These are phyloP conservation scores for Prunus mira DNA, from an alignment of 306 rosid species.

Conservation along the genomic window DNA sequence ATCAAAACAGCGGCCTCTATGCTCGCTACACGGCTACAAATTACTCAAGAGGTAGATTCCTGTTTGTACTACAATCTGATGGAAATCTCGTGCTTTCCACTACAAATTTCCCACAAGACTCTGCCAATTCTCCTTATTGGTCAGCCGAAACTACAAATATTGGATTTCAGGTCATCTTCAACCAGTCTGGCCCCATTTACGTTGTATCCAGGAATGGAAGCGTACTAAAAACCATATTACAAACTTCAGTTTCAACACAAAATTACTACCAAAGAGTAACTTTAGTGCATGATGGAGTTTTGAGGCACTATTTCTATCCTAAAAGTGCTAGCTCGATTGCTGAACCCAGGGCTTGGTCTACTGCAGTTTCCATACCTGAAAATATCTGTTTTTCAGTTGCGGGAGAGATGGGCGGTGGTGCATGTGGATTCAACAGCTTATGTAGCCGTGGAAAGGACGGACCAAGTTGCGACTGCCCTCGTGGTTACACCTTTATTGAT, in stretches of 20 bases:
- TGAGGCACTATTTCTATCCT: constrained; percentile 41
- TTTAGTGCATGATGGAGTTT: constrained; percentile 52
- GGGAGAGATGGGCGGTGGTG: constrained; percentile 22
- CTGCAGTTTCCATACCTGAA: background rate
- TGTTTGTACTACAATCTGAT: constrained; percentile 14
- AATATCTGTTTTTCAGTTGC: background rate
- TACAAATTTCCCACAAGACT: constrained; percentile 30
- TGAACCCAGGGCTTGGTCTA: constrained; percentile 21
- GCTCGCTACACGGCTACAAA: constrained; percentile 19
- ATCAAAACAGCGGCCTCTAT: background rate
- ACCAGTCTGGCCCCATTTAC: constrained; percentile 35
- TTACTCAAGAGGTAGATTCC: constrained; percentile 52
- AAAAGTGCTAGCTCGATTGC: constrained; percentile 7
- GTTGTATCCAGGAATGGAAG: background rate
- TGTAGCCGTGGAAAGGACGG: background rate
- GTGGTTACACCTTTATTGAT: constrained; percentile 17
- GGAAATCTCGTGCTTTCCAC: constrained; percentile 26
- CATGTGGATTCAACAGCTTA: constrained; percentile 33
- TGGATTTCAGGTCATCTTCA: constrained; percentile 28
- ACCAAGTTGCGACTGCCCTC: constrained; percentile 17
- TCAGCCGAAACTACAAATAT: accelerated
- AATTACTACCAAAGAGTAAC: constrained; percentile 47
- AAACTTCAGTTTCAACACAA: background rate
- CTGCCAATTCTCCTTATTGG: constrained; percentile 1
- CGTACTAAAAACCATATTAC: background rate